Evolutionary conservation across 305 asterid species (phyloP), one percentile per base, ranked within the genome.

Genomic region (Fraxinus floribunda): DNA sequence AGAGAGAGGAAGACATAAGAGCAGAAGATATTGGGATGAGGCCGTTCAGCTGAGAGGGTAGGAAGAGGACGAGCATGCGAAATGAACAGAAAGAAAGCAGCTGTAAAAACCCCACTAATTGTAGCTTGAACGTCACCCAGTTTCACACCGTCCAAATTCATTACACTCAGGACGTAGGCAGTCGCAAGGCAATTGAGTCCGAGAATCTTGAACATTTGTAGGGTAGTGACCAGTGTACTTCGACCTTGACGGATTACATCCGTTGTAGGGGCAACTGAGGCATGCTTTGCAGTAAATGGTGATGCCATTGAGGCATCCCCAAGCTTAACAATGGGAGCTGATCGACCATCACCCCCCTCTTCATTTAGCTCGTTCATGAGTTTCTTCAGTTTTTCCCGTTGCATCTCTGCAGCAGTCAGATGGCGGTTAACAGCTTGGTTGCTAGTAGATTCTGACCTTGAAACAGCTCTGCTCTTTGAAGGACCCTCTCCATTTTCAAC

Each of bases 221-320:
- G 99, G 35, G 99, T 95, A n/a, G 99, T 95, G 57, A 95, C 99
- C 2, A 95, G 93, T 46, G 99, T 93, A 78, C 99, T 95, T 20
- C 99, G 95, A 38, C 99, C 99, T 89, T 96, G 98, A 34, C 98
- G 99, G 74, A 94, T 96, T 41, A 96, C 84, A 81, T 96, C 99
- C 0, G 91, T 92, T 60, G 98, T 94, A 26, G 99, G 99, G 80
- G 91, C 92, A 44, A 96, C 98, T 3, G 99, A 96, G 49, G 99
- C 99, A 32, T 96, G 98, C 87, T 96, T 96, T 38, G 99, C 99
- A 3, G 99, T 93, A 79, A 96, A 96, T 44, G 99, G 98, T 0
- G 99, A 94, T 1, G 99, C 99, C 99, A 96, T 94, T 9, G 99
- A 96, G 80, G 99, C 99, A 39, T 94, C 99, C 34, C 99, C 98